phyloP scores from a whole-genome alignment of 768 basidiomycete species.

The Gloeophyllum trabeum region DNA sequence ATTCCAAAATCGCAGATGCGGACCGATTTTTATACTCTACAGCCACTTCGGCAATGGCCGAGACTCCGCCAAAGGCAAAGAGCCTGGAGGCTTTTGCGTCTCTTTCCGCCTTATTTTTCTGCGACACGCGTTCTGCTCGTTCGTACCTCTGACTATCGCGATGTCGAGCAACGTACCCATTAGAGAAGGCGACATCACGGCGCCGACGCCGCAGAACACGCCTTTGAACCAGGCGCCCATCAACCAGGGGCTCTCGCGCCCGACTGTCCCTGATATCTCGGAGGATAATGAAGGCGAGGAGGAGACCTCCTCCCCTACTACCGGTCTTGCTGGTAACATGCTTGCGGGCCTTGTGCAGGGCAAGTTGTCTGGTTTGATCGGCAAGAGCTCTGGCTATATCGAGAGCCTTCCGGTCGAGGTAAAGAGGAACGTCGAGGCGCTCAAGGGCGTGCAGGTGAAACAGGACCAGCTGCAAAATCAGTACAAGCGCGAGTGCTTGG shows the following conservation, averaged over 20 bases:
- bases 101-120: conserved; percentile 14
- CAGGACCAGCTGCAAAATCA: conserved; percentile 86
- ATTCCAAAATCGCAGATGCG: too few species aligned
- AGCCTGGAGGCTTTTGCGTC: conserved; percentile 1
- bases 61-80: conserved; percentile 21
- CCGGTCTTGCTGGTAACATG: conserved; percentile 51
- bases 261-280: conserved; percentile 79
- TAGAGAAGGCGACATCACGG: conserved; percentile 45
- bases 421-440: conserved; percentile 76
- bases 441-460: conserved; percentile 90
- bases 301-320: conserved; percentile 23
- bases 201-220: conserved; percentile 94
- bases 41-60: conserved; percentile 21
- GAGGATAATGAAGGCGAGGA: conserved; percentile 69
- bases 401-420: conserved; percentile 76
- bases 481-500: conserved; percentile 91
- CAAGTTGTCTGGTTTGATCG: conserved; percentile 75
- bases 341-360: conserved; percentile 74
- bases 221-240: conserved; percentile 78
- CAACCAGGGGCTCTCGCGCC: conserved; percentile 68
- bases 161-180: conserved; percentile 71
- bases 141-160: conserved; percentile 9
- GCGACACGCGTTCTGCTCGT: conserved; percentile 5
- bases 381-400: conserved; percentile 91
- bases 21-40: too few species aligned